Conservation (phyloP, 441 rosid species). For the Macaranga tanarius region DNA sequence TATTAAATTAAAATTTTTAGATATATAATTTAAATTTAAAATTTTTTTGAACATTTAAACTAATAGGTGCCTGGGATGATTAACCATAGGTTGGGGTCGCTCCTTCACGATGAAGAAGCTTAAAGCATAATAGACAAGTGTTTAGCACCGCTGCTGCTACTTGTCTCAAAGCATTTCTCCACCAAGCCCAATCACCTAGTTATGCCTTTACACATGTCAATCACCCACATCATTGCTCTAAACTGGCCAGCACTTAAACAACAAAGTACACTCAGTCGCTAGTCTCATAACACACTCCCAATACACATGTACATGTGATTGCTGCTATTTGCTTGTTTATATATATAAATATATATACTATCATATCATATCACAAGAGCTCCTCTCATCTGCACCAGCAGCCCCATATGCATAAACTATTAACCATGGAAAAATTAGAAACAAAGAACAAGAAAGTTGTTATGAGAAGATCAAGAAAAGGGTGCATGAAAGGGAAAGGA, state of each 20-base stretch:
- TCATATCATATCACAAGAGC: too few species aligned
- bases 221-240: not conserved
- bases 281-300: too few species aligned
- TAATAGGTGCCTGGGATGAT: too few species aligned
- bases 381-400: too few species aligned
- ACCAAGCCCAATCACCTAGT: not conserved
- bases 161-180: not conserved
- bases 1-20: too few species aligned
- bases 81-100: not conserved
- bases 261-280: too few species aligned
- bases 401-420: too few species aligned
- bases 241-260: not conserved
- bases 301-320: not conserved
- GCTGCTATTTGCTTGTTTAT: not conserved
- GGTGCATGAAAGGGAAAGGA: constrained; percentile 95
- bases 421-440: constrained; percentile 4
- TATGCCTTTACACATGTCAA: constrained; percentile 11
- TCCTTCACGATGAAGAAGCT: constrained; percentile 1
- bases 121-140: not conserved
- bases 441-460: constrained; percentile 38
- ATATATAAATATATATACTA: too few species aligned
- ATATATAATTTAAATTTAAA: too few species aligned
- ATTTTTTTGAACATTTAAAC: too few species aligned
- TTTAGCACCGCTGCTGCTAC: not conserved
- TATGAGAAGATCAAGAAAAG: constrained; percentile 79